A percentile compares a stretch with the other conserved stretches of the same genome.
phyloP scores from a whole-genome alignment of 177 flowering plant genomes.

The Vitis hybrid region DNA sequence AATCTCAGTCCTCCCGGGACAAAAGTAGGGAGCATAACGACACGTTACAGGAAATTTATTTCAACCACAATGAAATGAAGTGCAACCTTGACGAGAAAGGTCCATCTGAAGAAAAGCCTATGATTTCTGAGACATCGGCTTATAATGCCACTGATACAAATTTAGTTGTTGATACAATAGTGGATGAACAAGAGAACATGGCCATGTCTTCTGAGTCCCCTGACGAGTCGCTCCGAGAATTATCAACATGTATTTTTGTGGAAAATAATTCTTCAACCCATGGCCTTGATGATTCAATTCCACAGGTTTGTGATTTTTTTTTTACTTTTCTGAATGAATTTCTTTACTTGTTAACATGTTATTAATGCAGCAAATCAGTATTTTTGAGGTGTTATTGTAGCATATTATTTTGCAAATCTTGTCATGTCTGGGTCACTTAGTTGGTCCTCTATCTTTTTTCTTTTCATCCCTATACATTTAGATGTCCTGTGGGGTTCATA shows the following conservation, averaged over 20 bases:
- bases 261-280: constrained; percentile 16
- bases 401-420: no score
- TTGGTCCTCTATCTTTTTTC: no score
- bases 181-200: constrained; percentile 16
- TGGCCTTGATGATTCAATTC: constrained; percentile 18
- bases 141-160: constrained; percentile 10
- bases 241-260: constrained; percentile 16
- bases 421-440: no score
- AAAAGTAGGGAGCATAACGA: constrained; percentile 16
- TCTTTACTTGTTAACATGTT: no score
- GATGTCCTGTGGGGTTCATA: no score
- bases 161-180: constrained; percentile 18
- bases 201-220: constrained; percentile 11
- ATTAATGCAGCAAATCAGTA: no score
- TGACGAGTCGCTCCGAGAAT: constrained; percentile 16
- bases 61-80: constrained; percentile 18
- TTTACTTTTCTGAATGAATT: not conserved
- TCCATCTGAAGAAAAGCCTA: constrained; percentile 21
- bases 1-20: constrained; percentile 20
- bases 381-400: no score
- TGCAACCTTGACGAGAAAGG: constrained; percentile 14
- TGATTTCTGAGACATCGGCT: constrained; percentile 17
- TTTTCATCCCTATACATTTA: no score
- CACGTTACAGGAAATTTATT: constrained; percentile 19
- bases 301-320: constrained; percentile 36